Evolutionary conservation across 495 filamentous ascomycete genomes (phyloP).

Genomic region (Aspergillus bertholletiae): DNA sequence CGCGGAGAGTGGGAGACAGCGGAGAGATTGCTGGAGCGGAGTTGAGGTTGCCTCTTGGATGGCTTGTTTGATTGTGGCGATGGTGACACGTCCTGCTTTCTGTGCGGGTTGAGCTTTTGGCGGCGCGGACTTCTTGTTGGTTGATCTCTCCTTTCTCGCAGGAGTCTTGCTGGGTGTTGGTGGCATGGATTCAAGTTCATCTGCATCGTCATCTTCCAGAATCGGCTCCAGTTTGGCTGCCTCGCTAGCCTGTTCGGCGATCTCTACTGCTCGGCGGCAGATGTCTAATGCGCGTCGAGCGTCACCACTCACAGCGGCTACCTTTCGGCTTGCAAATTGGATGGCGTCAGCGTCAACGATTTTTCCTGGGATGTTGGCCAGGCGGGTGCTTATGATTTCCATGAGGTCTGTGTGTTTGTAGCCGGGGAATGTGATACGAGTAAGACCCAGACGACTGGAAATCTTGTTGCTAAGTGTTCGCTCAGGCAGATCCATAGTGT

Average conservation of each 20-base stretch:
- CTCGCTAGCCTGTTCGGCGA: constrained; percentile 74
- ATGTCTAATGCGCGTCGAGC: constrained; percentile 92
- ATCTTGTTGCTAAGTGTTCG: constrained; percentile 98
- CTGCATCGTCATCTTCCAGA: constrained; percentile 12
- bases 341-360: constrained; percentile 92
- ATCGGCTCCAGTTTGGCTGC: constrained; percentile 20
- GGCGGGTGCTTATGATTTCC: constrained; percentile 88
- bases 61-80: constrained; percentile 86
- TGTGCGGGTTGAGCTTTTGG: constrained; percentile 12
- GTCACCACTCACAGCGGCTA: constrained; percentile 93
- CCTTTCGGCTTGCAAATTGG: constrained; percentile 94
- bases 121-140: constrained; percentile 7
- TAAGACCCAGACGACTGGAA: constrained; percentile 82
- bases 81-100: constrained; percentile 66
- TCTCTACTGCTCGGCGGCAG: constrained; percentile 90
- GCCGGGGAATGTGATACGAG: constrained; percentile 92
- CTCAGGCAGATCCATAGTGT: constrained; percentile 99
- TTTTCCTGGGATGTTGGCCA: constrained; percentile 80
- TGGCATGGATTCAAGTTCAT: constrained; percentile 35
- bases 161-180: constrained; percentile 46
- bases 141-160: constrained; percentile 29
- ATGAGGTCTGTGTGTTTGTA: constrained; percentile 98
- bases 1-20: constrained; percentile 70
- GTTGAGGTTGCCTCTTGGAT: constrained; percentile 93
- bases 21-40: constrained; percentile 83